phyloP scores from a whole-genome alignment of 1,284 basidiomycete species.

The Leccinum pseudoinsigne region DNA sequence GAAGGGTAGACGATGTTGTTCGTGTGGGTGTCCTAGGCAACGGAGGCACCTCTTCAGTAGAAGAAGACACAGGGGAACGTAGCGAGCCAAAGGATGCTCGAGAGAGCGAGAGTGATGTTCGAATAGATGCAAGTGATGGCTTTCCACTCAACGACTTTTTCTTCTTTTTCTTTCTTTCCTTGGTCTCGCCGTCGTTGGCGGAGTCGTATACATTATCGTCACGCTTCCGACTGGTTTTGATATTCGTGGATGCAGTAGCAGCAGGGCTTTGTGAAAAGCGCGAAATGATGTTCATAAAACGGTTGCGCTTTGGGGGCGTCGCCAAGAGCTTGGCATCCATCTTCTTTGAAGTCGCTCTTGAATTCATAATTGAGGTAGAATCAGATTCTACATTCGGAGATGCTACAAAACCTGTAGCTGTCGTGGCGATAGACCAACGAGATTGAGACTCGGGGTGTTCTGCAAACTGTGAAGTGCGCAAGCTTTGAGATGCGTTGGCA shows the following conservation, averaged over 20 bases:
- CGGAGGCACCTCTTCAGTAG: slow-evolving; percentile 26
- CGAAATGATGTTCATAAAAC: slow-evolving; percentile 33
- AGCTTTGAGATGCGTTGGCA: background rate
- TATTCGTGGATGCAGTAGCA: slow-evolving; percentile 8
- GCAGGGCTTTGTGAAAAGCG: slow-evolving; percentile 31
- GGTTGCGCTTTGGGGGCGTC: slow-evolving; percentile 28
- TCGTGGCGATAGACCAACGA: slow-evolving; percentile 32
- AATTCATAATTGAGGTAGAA: background rate
- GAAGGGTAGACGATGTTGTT: background rate
- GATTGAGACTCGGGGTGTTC: slow-evolving; percentile 20
- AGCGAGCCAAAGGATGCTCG: slow-evolving; percentile 30
- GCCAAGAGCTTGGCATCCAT: slow-evolving; percentile 24
- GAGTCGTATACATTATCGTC: slow-evolving; percentile 25
- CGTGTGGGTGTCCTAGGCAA: slow-evolving; percentile 29
- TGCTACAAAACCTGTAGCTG: slow-evolving; percentile 25
- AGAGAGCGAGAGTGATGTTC: slow-evolving; percentile 34
- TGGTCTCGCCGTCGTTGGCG: slow-evolving; percentile 20
- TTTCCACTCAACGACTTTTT: slow-evolving; percentile 28
- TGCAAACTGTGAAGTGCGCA: slow-evolving; percentile 10
- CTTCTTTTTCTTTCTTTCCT: slow-evolving; percentile 19
- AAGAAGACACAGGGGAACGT: slow-evolving; percentile 22
- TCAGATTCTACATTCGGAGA: slow-evolving; percentile 14
- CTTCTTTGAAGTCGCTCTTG: slow-evolving; percentile 4
- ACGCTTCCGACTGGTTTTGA: background rate
- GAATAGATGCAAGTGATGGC: slow-evolving; percentile 31